Evolutionary conservation across 2,329 filamentous ascomycete species (phyloP), one percentile per base, ranked within the genome.

Genomic region (Claviceps sorghi): DNA sequence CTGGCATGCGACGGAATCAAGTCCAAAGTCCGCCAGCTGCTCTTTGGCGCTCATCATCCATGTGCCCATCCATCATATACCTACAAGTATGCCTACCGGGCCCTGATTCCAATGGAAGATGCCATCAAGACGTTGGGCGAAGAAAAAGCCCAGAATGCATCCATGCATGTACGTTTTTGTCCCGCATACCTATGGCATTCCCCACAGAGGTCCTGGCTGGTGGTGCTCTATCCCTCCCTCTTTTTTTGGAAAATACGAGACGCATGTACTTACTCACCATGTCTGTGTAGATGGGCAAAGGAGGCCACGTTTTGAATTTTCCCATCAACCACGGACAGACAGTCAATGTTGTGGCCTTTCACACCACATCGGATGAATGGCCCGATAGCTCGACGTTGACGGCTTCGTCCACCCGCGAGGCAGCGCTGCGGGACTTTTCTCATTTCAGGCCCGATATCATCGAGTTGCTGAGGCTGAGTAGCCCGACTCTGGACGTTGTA

Each of bases 1-100:
- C 66, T 85, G 46, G 81, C 78, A 0, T 82, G 79, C 56, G 82
- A 85, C 61, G 82, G 82, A 0, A 82, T 84, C 59, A 83, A 83
- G 61, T 79, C 76, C 9, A 65, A 67, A 17, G 71, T 76, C 1
- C 65, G 79, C 1, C 60, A 72, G 32, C 60, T 76, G 7, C 62
- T 83, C 9, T 64, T 80, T 0, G 75, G 73, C 0, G 58, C 66
- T 1, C 58, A 65, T 17, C 53, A 63, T 62, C 69, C 51, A 59
- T 71, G 29, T 48, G 69, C 50, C 59, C 73, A 1, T 58, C 68
- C 65, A 0, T 54, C 59, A 0, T 83, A 77, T 55, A 73, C 72
- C 0, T 71, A 75, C 21, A 79, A 79, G 58, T 78, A 80, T 59
- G 79, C 76, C 0, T 84, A 82, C 57, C 69, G 81, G 0, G 65